phyloP scores from a whole-genome alignment of 345 rosid genomes.

The Diplotaxis tenuifolia region DNA sequence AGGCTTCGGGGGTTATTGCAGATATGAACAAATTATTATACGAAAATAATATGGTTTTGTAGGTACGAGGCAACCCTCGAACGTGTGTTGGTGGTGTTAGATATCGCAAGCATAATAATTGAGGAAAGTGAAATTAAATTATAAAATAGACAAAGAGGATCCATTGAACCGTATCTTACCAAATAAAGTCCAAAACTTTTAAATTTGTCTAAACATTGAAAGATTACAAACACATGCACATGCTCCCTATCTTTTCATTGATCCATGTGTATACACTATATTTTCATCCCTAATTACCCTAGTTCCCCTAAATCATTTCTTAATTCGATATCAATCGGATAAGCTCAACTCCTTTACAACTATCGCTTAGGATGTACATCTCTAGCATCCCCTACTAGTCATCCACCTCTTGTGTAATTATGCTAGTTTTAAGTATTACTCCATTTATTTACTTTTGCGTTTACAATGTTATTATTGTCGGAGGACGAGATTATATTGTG shows the following conservation, averaged over 20 bases:
- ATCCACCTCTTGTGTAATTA: constrained; percentile 17
- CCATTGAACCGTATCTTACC: constrained; percentile 33
- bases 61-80: constrained; percentile 34
- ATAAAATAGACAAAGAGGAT: constrained; percentile 19
- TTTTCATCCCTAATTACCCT: constrained; percentile 21
- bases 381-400: constrained; percentile 17
- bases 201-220: not conserved
- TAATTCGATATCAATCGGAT: constrained; percentile 18
- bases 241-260: constrained; percentile 33
- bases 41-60: constrained; percentile 20
- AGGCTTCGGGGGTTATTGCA: not conserved
- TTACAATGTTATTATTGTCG: too few relatives aligned
- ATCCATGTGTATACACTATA: constrained; percentile 38
- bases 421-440: not conserved
- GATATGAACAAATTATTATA: constrained; percentile 19
- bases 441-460: too few relatives aligned
- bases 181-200: constrained; percentile 24
- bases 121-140: constrained; percentile 12
- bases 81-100: constrained; percentile 38
- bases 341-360: constrained; percentile 28
- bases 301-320: constrained; percentile 13
- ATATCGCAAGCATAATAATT: constrained; percentile 32
- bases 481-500: too few relatives aligned
- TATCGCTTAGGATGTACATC: constrained; percentile 24
- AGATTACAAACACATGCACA: constrained; percentile 29